A percentile compares a stretch with the other conserved stretches of the same genome.
These are phyloP conservation scores for Xylariaceae sp. DNA, from an alignment of 2,329 filamentous ascomycete species.

Conservation along the genomic window DNA sequence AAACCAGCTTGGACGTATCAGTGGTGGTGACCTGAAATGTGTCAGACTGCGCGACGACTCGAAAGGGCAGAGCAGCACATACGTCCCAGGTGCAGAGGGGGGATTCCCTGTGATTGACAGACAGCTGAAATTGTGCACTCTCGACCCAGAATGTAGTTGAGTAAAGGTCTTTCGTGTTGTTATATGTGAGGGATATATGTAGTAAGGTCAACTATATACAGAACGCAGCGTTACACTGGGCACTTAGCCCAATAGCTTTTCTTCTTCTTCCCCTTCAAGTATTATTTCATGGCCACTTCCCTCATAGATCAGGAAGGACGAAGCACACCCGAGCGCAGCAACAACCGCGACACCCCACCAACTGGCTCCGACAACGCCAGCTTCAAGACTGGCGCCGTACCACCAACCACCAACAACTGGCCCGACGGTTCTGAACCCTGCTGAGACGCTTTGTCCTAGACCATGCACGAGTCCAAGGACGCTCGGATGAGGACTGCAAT, in stretches of 20 bases:
- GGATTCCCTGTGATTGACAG: too few species aligned
- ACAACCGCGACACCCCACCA: constrained; percentile 49
- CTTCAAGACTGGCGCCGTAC: constrained; percentile 43
- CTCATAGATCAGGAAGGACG: constrained; percentile 60
- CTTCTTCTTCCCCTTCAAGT: constrained; percentile 35
- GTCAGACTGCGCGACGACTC: too few species aligned
- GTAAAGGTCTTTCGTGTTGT: too few species aligned
- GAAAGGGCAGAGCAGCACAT: too few species aligned
- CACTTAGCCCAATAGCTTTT: constrained; percentile 11
- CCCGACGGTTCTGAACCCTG: constrained; percentile 46
- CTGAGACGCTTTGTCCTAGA: constrained; percentile 48
- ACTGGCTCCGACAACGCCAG: constrained; percentile 43
- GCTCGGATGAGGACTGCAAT: constrained; percentile 55
- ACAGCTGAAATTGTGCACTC: too few species aligned
- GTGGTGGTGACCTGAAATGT: too few species aligned
- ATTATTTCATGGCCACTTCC: constrained; percentile 60
- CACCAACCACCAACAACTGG: constrained; percentile 48
- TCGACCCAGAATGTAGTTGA: too few species aligned
- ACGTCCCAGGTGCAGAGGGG: too few species aligned
- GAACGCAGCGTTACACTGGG: neutral
- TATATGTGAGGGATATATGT: too few species aligned
- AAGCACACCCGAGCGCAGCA: constrained; percentile 52
- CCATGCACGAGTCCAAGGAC: constrained; percentile 57
- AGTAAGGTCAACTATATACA: neutral
- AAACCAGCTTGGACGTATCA: too few species aligned